Evolutionary conservation across 148 eudicot genomes (phyloP), one percentile per base, ranked within the genome.

Genomic region (Fagopyrum homotropicum): DNA sequence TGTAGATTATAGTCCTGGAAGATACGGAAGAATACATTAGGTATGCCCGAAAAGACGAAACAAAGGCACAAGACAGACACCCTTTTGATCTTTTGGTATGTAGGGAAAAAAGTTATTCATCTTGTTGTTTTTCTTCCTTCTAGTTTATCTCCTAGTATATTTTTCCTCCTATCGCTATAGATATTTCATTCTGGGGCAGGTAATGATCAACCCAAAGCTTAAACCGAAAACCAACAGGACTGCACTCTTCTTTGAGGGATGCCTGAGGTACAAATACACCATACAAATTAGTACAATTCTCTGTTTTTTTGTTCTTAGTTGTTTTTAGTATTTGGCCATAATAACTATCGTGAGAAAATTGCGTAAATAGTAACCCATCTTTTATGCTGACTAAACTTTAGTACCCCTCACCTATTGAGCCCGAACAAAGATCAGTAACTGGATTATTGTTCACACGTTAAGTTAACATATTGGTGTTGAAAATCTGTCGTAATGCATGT

Each of bases 1-100:
- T 74, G 79, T 85, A 94, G 98, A 90, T 94, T 51, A 89, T 94
- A 77, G 97, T 92, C 49, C 74, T 94, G 85, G 98, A 95, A 85
- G 98, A 95, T 72, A 90, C 91, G 15, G 73, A 81, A 80, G 97
- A 95, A 60, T 95, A 84, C 76, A 89, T 95, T 46, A 78, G 96
- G 69, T 90, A 95, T 83, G 88, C 86, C 12, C 85, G 88, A 26
- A 90, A 92, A 80, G 87, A 85, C 77, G 98, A 95, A 77, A 83
- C 50, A 26, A 84, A 89, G 77, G 89, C 86, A 66, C 90, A 86
- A 75, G 93, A 86, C 57, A 79, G 97, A 49, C 88, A 79, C 15
- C 84, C 98, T 49, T 95, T 95, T 84, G 96, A 95, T 82, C 98
- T 95, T 80, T 75, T 95, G 97, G 98, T 95, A 89, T 78, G 90